Conservation (phyloP, 805 yeast genomes). For the Teunomyces kruisii region DNA sequence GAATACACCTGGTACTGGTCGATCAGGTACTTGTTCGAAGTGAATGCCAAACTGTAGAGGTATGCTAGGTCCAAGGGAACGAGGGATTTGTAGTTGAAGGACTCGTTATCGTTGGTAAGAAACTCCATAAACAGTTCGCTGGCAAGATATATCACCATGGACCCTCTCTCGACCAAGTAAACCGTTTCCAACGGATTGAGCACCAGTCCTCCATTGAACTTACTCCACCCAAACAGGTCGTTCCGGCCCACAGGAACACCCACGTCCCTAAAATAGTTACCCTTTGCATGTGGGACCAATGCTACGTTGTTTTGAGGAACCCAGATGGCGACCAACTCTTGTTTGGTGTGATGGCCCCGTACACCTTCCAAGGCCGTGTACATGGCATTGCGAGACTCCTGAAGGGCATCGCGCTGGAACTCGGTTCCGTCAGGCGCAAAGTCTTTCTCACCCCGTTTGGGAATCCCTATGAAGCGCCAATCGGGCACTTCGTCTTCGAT, state of each 20-base stretch:
- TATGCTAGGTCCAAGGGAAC: slow-evolving; percentile 58
- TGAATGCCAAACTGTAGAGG: slow-evolving; percentile 54
- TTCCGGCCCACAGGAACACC: slow-evolving; percentile 50
- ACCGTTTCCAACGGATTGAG: slow-evolving; percentile 67
- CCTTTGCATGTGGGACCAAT: slow-evolving; percentile 53
- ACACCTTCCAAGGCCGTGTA: slow-evolving; percentile 56
- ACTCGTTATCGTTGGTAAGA: slow-evolving; percentile 15
- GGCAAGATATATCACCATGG: slow-evolving; percentile 30
- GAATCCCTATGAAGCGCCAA: slow-evolving; percentile 49
- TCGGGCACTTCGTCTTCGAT: slow-evolving; percentile 51
- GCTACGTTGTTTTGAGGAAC: slow-evolving; percentile 23
- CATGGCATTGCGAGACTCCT: slow-evolving; percentile 66
- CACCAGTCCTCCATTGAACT: slow-evolving; percentile 35
- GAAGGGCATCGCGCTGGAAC: slow-evolving; percentile 48
- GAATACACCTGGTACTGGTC: slow-evolving; percentile 69
- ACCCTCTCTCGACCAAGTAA: slow-evolving; percentile 80
- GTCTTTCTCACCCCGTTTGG: slow-evolving; percentile 82
- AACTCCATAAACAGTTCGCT: slow-evolving; percentile 15
- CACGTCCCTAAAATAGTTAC: slow-evolving; percentile 70
- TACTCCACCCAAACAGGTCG: slow-evolving; percentile 5
- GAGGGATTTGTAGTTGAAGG: slow-evolving; percentile 22
- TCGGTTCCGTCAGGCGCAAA: slow-evolving; percentile 78
- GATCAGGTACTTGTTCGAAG: slow-evolving; percentile 33
- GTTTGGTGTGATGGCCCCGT: slow-evolving; percentile 51
- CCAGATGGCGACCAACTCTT: slow-evolving; percentile 52